Conservation (phyloP, 2,329 filamentous ascomycete species). For the Xylariaceae sp. region DNA sequence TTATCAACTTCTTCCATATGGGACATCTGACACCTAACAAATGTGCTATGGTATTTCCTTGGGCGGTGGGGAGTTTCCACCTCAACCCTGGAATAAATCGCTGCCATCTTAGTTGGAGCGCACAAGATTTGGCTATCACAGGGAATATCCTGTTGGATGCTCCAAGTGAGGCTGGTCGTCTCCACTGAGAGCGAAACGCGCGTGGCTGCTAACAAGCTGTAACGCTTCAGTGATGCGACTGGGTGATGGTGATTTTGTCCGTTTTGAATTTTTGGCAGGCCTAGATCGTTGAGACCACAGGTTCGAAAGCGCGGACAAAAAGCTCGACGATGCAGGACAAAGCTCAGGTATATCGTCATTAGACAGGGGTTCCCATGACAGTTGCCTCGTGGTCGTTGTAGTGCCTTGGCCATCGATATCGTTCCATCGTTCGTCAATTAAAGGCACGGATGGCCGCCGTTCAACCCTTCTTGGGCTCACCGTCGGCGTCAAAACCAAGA, state of each 20-base stretch:
- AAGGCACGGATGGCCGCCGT: neutral
- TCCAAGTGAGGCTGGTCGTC: neutral
- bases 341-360: conserved; percentile 20
- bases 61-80: no score
- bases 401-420: neutral
- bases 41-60: neutral
- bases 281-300: conserved; percentile 6
- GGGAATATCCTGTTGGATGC: neutral
- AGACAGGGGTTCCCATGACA: conserved; percentile 11
- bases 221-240: neutral
- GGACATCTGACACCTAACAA: neutral
- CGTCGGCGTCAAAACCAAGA: conserved; percentile 77
- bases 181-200: neutral
- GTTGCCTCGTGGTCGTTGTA: neutral
- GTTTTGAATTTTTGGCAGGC: neutral
- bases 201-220: neutral
- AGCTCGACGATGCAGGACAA: conserved; percentile 32
- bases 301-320: conserved; percentile 13
- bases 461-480: conserved; percentile 46
- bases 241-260: neutral
- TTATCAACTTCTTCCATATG: neutral
- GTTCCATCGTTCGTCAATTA: neutral
- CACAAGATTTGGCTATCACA: neutral
- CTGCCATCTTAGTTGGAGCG: neutral
- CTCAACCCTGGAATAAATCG: neutral